Base-by-base conservation (phyloP, 805 yeast genomes). In the Saccharomycopsis amapae region DNA sequence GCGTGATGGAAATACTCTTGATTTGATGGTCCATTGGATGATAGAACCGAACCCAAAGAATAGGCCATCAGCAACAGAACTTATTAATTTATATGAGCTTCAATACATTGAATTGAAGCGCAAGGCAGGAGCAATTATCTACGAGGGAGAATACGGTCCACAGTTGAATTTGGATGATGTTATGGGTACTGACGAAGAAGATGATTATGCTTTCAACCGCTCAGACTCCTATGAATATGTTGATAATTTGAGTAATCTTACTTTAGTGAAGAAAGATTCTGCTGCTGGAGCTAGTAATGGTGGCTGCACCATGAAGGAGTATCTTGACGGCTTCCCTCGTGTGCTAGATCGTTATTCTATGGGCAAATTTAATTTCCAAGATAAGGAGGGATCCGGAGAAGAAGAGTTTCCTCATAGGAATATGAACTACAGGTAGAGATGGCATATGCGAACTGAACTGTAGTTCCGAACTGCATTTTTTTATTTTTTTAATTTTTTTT, bases 131-230 rank as follows among this genome's bases (percentile, higher is more conserved):
- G 96, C 97, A 2, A 83, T 89, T 2, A 84, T 93, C 52, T 93
- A 81, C 57, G 98, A 90, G 65, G 97, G 97, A 17, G 97, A 93
- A 54, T 88, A 75, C 61, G 98, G 97, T 0, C 96, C 97, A 17
- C 15, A 28, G 15, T 31, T 48, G 24, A 38, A 41, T 33, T n/a
- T 42, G 4, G 43, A 48, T 17, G 45, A 26, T 28, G 17, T 33
- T 3, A 38, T 46, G 9, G 40, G 23, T 13, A 23, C 22, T 18
- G 52, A 42, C 9, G 52, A 42, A 2, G 46, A 44, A 15, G 45
- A 44, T 23, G 36, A 40, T 20, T 25, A 15, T 19, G 41, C 41
- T 3, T 40, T 45, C 30, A 44, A 44, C 20, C 38, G 31, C 26
- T 20, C 18, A 10, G 41, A 26, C 13, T 38, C 42, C 28, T 17